Conservation (phyloP, 2,329 filamentous ascomycete species). For the Emydomyces testavorans region DNA sequence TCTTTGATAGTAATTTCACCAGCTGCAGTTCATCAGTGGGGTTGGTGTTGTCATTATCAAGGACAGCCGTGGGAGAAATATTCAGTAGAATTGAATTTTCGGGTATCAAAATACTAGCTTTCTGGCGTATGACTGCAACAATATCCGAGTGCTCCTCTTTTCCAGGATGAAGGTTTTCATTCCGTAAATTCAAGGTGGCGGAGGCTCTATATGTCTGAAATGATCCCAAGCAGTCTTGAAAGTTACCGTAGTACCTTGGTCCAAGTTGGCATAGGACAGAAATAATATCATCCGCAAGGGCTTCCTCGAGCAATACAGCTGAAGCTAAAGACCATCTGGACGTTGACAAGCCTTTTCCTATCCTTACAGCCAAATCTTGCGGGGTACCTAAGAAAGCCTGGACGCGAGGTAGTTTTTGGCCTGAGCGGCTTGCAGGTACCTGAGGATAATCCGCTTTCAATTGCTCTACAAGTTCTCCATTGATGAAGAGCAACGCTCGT, state of each 20-base stretch:
- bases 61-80: slow-evolving; percentile 65
- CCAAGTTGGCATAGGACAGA: slow-evolving; percentile 85
- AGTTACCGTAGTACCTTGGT: slow-evolving; percentile 85
- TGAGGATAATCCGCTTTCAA: slow-evolving; percentile 78
- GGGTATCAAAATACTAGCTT: slow-evolving; percentile 68
- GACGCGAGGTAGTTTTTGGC: slow-evolving; percentile 48
- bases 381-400: slow-evolving; percentile 92
- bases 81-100: slow-evolving; percentile 75
- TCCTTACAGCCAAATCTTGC: slow-evolving; percentile 64
- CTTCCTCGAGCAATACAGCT: slow-evolving; percentile 77
- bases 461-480: slow-evolving; percentile 90
- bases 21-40: slow-evolving; percentile 60
- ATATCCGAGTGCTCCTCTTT: slow-evolving; percentile 90
- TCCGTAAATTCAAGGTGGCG: slow-evolving; percentile 76
- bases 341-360: slow-evolving; percentile 59
- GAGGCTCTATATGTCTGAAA: slow-evolving; percentile 96
- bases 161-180: slow-evolving; percentile 78
- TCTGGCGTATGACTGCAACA: slow-evolving; percentile 71
- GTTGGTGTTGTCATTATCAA: slow-evolving; percentile 69
- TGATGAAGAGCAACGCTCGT: slow-evolving; percentile 77
- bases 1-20: slow-evolving; percentile 62
- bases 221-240: slow-evolving; percentile 88
- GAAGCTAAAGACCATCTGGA: slow-evolving; percentile 85
- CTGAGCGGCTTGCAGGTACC: slow-evolving; percentile 52
- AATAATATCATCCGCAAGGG: slow-evolving; percentile 79